Conservation (phyloP, 2,329 filamentous ascomycete species). For the Ascosphaera acerosa region DNA sequence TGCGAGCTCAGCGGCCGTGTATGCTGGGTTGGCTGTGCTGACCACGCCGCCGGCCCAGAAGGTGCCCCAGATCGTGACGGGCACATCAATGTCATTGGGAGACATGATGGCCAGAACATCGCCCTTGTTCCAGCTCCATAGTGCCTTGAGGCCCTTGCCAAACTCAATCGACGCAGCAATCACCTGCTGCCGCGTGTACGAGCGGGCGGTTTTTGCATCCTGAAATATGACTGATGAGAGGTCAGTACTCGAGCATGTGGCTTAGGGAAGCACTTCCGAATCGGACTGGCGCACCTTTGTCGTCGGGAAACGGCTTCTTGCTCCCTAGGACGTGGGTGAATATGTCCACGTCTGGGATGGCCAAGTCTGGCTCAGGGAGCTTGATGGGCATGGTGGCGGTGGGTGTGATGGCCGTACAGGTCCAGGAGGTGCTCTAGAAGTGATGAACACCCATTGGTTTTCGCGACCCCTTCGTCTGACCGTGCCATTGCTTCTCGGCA, state of each 20-base stretch:
- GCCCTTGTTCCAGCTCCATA: constrained; percentile 56
- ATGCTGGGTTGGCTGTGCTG: constrained; percentile 71
- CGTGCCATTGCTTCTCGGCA: too few species aligned
- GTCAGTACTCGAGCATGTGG: too few species aligned
- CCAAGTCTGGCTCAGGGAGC: constrained; percentile 37
- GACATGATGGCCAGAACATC: constrained; percentile 65
- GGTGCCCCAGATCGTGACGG: constrained; percentile 48
- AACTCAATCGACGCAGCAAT: constrained; percentile 45
- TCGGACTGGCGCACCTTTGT: constrained; percentile 33
- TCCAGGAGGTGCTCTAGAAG: too few species aligned
- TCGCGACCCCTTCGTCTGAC: too few species aligned
- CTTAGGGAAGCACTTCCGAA: constrained; percentile 3
- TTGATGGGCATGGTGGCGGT: constrained; percentile 56
- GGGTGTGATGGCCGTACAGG: too few species aligned
- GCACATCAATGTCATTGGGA: constrained; percentile 67
- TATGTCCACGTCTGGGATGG: constrained; percentile 50
- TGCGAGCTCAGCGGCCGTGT: constrained; percentile 59
- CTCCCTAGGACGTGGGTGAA: constrained; percentile 57
- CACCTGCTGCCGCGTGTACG: constrained; percentile 46
- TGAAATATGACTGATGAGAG: constrained; percentile 41
- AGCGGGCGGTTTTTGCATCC: constrained; percentile 42
- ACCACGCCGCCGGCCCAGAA: constrained; percentile 63
- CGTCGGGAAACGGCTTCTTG: constrained; percentile 38
- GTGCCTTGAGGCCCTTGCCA: constrained; percentile 48
- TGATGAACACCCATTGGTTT: too few species aligned